phyloP scores from a whole-genome alignment of 192 early-diverging fungal genomes.

The Jimgerdemannia lactiflua region DNA sequence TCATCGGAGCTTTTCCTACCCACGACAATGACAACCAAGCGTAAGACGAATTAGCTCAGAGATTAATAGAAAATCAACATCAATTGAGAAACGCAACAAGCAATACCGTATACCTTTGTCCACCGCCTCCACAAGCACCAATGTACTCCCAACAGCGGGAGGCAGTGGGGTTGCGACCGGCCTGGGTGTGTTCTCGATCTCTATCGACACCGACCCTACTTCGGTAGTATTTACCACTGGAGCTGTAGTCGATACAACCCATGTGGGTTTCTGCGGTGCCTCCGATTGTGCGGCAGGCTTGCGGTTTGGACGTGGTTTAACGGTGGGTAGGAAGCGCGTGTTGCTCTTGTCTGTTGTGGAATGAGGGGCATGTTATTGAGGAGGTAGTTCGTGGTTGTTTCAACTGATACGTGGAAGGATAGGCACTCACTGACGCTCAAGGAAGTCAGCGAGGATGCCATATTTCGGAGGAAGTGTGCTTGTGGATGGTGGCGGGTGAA shows the following conservation, averaged over 20 bases:
- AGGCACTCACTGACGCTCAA: slow-evolving; percentile 15
- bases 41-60: not conserved
- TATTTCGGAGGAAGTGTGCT: not conserved
- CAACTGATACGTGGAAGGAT: not conserved
- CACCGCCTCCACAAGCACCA: not conserved
- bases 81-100: not conserved
- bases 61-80: not conserved
- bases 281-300: not conserved
- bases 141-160: not conserved
- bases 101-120: not conserved
- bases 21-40: not conserved
- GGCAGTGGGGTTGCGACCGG: not conserved
- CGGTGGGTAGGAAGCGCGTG: slow-evolving; percentile 12
- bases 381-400: no score
- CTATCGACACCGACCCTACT: not conserved
- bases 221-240: not conserved
- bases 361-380: not conserved
- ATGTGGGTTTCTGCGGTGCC: not conserved
- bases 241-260: not conserved
- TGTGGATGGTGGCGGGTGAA: no score
- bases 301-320: slow-evolving; percentile 12
- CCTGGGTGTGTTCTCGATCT: not conserved
- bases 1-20: not conserved
- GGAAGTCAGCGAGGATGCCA: slow-evolving; percentile 11
- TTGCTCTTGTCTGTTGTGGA: slow-evolving; percentile 7